Base-by-base conservation (phyloP, 352 stramenopile genomes). In the Peronospora belbahrii region DNA sequence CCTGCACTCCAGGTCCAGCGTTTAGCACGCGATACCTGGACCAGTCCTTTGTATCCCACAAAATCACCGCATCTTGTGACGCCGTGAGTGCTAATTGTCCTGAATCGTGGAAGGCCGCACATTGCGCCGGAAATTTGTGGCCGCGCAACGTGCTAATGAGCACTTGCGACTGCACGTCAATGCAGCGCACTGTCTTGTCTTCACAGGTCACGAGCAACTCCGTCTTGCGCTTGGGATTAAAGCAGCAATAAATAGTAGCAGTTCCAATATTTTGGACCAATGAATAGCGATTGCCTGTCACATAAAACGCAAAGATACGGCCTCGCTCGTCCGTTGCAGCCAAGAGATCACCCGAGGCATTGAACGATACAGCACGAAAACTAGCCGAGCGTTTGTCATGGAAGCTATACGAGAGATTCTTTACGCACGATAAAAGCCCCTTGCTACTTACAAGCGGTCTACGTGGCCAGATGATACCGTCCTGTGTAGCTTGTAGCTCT, bases 11-110 rank as follows among this genome's bases (percentile, higher is more conserved):
- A 0, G 75, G 74, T 0, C 77, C 78, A 6, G 79, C 82, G 37
- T 89, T 91, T 0, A 94, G 66, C 13, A 89, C 77, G 6, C 82
- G 64, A 51, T 82, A 89, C 8, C 77, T 75, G 4, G 74, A 86
- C 82, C 82, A 91, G 57, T 91, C 76, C 48, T 74, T 82, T 0
- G 74, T 88, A 42, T 94, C 77, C 82, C 82, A 94, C 17, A 94
- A 48, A 46, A 89, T 90, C 2, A 91, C 79, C 1, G 75, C 75
- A 28, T 91, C 79, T 35, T 74, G 66, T 2, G 77, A 94, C 0
- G 77, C 75, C 1, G 77, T 91, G 13, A 94, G 64, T 10, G 78
- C 82, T 14, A 94, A 50, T 13, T 76, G 67, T 0, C 82, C 80
- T 0, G 79, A 82, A 15, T 66, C 65, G 41, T 94, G 79, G 59